A percentile compares a stretch with the other conserved stretches of the same genome.
Conservation (phyloP, 2,329 filamentous ascomycete genomes). For the Apiospora pterosperma region DNA sequence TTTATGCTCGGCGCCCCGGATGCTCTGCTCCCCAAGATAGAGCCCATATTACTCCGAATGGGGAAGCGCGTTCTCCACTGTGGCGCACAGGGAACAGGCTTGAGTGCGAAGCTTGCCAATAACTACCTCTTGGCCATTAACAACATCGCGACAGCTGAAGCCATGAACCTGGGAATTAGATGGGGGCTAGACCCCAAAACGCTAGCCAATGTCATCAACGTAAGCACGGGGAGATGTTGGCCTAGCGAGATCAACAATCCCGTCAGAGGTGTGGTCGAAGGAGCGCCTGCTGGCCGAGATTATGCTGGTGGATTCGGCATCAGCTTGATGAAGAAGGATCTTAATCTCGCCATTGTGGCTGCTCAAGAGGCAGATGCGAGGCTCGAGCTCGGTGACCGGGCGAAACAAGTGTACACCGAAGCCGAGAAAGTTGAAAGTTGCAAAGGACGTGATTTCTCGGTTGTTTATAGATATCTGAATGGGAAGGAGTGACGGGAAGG, state of each 20-base stretch:
- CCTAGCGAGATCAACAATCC: conserved; percentile 95
- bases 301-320: conserved; percentile 78
- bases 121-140: conserved; percentile 95
- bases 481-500: conserved; percentile 39
- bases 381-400: conserved; percentile 61
- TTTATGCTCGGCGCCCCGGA: conserved; percentile 86
- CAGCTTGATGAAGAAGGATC: conserved; percentile 76
- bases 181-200: conserved; percentile 60
- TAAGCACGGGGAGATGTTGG: conserved; percentile 93
- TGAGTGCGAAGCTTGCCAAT: conserved; percentile 92
- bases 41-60: conserved; percentile 74
- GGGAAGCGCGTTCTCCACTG: conserved; percentile 83
- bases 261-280: conserved; percentile 77
- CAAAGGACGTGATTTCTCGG: conserved; percentile 74
- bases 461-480: conserved; percentile 71
- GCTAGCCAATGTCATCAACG: conserved; percentile 84
- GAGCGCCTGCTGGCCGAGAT: conserved; percentile 70
- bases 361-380: conserved; percentile 64
- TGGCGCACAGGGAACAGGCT: conserved; percentile 77
- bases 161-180: conserved; percentile 62
- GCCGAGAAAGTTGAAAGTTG: conserved; percentile 60
- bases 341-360: conserved; percentile 69
- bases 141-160: conserved; percentile 72
- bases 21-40: conserved; percentile 60
- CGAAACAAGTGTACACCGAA: conserved; percentile 63